These are phyloP conservation scores for Lumnitzera littorea DNA, from an alignment of 345 rosid genomes.

Conservation along the genomic window DNA sequence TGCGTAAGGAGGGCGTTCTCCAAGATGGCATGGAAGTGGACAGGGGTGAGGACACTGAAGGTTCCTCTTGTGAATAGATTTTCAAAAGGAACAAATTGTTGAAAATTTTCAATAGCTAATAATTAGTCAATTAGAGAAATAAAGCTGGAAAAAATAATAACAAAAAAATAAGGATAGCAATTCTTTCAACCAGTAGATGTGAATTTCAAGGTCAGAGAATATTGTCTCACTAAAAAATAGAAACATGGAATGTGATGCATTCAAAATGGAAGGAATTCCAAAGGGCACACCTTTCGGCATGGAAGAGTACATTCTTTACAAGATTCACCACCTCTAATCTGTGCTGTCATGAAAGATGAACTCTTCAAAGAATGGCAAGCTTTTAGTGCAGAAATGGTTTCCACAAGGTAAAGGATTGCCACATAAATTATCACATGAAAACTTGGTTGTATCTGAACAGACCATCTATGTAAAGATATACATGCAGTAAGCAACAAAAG, in stretches of 20 bases:
- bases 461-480: conserved; percentile 50
- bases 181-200: no score
- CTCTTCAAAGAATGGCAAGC: conserved; percentile 59
- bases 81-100: no score
- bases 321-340: conserved; percentile 31
- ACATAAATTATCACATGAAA: conserved; percentile 84
- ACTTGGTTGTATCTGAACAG: conserved; percentile 56
- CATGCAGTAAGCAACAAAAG: background rate
- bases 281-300: conserved; percentile 62
- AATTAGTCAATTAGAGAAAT: no score
- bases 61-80: conserved; percentile 50
- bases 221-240: no score
- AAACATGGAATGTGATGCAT: no score
- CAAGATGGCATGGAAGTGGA: conserved; percentile 67
- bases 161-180: no score
- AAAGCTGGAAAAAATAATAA: no score
- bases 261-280: background rate
- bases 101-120: background rate
- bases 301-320: conserved; percentile 81
- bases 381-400: conserved; percentile 76
- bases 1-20: conserved; percentile 69
- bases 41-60: conserved; percentile 73
- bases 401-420: conserved; percentile 90
- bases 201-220: no score
- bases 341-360: conserved; percentile 22